Conservation (phyloP, 2,329 filamentous ascomycete genomes). For the Endothia cerciana region DNA sequence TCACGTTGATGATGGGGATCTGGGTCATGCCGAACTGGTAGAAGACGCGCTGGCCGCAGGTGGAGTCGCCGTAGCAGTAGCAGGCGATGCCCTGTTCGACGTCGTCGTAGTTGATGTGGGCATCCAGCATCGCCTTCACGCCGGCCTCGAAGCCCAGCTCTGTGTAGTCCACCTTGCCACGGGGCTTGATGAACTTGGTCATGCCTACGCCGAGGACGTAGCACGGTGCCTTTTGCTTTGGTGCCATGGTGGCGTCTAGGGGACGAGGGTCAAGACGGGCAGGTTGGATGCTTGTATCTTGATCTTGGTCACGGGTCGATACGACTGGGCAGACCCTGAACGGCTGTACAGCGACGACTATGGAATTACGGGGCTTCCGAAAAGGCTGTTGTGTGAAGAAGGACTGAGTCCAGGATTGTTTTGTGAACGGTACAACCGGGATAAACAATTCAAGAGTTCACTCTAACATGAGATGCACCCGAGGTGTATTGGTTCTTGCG, state of each 20-base stretch:
- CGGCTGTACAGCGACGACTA: neutral
- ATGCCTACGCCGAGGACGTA: slow-evolving; percentile 98
- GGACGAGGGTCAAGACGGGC: neutral
- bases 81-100: slow-evolving; percentile 95
- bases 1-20: slow-evolving; percentile 97
- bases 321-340: neutral
- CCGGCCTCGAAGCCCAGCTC: slow-evolving; percentile 93
- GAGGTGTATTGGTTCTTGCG: neutral
- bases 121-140: slow-evolving; percentile 82
- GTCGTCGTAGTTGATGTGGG: slow-evolving; percentile 94
- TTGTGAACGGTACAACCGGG: neutral
- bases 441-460: neutral
- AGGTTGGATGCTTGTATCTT: neutral
- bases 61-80: slow-evolving; percentile 96
- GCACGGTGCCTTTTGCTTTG: slow-evolving; percentile 56
- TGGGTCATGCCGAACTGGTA: slow-evolving; percentile 98
- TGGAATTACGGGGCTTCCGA: no score
- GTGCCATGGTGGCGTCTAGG: slow-evolving; percentile 46
- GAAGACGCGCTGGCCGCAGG: slow-evolving; percentile 94
- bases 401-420: neutral
- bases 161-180: slow-evolving; percentile 91
- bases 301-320: neutral
- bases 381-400: neutral
- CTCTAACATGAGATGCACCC: neutral
- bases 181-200: slow-evolving; percentile 98